A percentile compares a stretch with the other conserved stretches of the same genome.
Conservation (phyloP, 352 stramenopile species). For the Pseudoperonospora humuli region DNA sequence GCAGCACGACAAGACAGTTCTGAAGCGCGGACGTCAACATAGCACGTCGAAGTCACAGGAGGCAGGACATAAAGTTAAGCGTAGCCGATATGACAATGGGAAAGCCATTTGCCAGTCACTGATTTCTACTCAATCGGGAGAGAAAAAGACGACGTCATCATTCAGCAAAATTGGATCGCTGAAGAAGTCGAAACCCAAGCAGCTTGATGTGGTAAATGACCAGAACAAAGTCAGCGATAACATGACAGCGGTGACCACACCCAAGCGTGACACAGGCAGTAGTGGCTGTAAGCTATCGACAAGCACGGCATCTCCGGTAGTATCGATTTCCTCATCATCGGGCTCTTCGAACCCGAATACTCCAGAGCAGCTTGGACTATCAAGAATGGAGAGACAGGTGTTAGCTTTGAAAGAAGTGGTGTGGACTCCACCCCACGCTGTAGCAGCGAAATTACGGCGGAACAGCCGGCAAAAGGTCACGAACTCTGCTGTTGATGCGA, state of each 20-base stretch:
- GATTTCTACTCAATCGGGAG: not conserved
- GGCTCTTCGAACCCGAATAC: constrained; percentile 61
- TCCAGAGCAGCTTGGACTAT: constrained; percentile 34
- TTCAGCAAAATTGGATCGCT: constrained; percentile 6
- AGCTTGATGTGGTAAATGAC: constrained; percentile 1
- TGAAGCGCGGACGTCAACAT: constrained; percentile 19
- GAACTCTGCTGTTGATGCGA: constrained; percentile 15
- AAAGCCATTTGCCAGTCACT: constrained; percentile 12
- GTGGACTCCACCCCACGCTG: constrained; percentile 34
- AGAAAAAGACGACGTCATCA: constrained; percentile 6
- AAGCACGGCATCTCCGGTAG: constrained; percentile 48
- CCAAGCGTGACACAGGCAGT: constrained; percentile 12
- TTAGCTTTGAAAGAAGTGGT: constrained; percentile 43
- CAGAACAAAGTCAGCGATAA: constrained; percentile 1
- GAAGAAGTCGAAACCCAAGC: constrained; percentile 12
- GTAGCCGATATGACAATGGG: constrained; percentile 7
- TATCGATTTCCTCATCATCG: constrained; percentile 64
- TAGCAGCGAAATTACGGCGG: constrained; percentile 1
- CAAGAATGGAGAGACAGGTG: constrained; percentile 29
- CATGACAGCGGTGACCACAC: constrained; percentile 24
- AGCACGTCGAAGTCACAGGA: constrained; percentile 11
- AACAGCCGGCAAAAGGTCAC: constrained; percentile 12
- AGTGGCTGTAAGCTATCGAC: constrained; percentile 10
- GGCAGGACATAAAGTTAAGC: constrained; percentile 15
- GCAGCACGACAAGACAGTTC: constrained; percentile 9